Percentiles rank a stretch among this genome's conserved stretches.
Evolutionary conservation across 306 rosid genomes (phyloP).

Genomic region (Ammopiptanthus mongolicus): DNA sequence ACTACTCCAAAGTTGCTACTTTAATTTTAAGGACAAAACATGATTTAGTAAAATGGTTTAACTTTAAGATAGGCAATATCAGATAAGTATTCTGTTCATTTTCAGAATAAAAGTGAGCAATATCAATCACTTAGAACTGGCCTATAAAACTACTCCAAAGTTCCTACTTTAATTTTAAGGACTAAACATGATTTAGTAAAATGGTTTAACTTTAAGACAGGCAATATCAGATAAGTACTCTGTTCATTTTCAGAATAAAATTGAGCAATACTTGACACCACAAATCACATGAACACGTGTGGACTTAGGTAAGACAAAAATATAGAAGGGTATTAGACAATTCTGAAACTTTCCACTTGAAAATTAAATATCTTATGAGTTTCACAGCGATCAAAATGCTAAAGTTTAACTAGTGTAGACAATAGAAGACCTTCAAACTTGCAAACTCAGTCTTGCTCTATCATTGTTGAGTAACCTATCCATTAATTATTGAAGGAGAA

Average conservation of each 20-base stretch:
- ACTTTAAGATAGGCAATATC: conserved; percentile 8
- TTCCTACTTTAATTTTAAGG: too few relatives aligned
- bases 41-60: conserved; percentile 36
- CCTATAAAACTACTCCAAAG: neutral
- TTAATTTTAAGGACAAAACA: neutral
- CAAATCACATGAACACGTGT: neutral
- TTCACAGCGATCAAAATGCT: neutral
- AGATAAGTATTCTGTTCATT: neutral
- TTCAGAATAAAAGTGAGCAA: too few relatives aligned
- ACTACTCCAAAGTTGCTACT: neutral
- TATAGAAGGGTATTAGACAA: neutral
- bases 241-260: neutral
- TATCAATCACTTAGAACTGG: neutral
- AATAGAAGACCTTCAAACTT: neutral
- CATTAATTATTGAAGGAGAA: neutral
- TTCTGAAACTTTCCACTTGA: neutral
- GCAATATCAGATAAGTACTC: neutral
- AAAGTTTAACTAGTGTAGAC: neutral
- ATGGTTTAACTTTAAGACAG: conserved; percentile 41
- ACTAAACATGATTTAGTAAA: conserved; percentile 18
- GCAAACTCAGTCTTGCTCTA: neutral
- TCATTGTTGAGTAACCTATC: neutral
- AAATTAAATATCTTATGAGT: conserved; percentile 6
- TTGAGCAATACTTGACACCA: neutral
- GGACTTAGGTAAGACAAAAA: neutral